These are phyloP conservation scores for Elaeagnus macrophylla DNA, from an alignment of 306 rosid species.

Conservation along the genomic window DNA sequence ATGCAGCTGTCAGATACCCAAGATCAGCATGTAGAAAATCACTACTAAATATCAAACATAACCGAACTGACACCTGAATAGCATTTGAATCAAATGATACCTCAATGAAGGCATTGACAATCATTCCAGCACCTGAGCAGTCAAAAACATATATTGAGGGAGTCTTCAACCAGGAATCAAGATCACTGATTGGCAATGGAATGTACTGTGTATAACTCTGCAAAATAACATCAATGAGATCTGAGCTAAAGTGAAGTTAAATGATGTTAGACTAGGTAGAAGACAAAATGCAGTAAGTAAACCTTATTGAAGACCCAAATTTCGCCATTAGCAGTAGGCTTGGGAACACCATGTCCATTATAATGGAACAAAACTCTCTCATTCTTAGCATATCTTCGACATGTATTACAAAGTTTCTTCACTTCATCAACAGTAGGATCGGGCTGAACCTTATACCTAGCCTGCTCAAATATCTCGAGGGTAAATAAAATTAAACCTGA, in stretches of 20 bases:
- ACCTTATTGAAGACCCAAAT: slow-evolving; percentile 99
- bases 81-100: slow-evolving; percentile 23
- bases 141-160: slow-evolving; percentile 97
- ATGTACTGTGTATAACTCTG: slow-evolving; percentile 98
- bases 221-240: slow-evolving; percentile 22
- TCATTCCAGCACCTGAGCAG: slow-evolving; percentile 93
- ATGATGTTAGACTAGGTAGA: background rate
- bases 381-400: slow-evolving; percentile 73
- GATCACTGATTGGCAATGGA: slow-evolving; percentile 80
- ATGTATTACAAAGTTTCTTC: slow-evolving; percentile 89
- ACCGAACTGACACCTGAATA: background rate
- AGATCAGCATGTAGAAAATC: background rate
- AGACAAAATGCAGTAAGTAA: slow-evolving; percentile 11
- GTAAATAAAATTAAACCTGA: slow-evolving; percentile 22
- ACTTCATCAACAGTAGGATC: slow-evolving; percentile 98
- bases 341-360: slow-evolving; percentile 99
- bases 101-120: slow-evolving; percentile 76
- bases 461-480: slow-evolving; percentile 45
- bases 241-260: background rate
- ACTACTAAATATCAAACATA: background rate
- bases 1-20: slow-evolving; percentile 55
- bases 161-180: slow-evolving; percentile 97
- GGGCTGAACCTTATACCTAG: slow-evolving; percentile 80
- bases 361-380: slow-evolving; percentile 97
- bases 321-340: slow-evolving; percentile 95